Percentiles rank a stretch among this genome's conserved stretches.
Evolutionary conservation across 2,329 filamentous ascomycete species (phyloP).

Genomic region (Exophiala viscosa): DNA sequence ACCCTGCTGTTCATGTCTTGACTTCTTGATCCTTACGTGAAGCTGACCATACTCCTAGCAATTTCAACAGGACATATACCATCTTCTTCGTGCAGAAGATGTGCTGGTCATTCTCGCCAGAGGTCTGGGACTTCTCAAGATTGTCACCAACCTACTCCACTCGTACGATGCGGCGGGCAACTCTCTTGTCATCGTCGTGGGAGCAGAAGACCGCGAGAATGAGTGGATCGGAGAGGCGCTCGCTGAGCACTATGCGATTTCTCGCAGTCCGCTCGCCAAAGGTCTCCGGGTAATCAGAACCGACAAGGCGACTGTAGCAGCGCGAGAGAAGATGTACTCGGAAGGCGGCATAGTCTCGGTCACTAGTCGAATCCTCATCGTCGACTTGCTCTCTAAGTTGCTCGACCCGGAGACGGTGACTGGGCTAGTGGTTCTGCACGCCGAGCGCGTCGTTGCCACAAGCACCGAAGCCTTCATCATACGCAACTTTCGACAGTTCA

Average conservation of each 20-base stretch:
- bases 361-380: constrained; percentile 90
- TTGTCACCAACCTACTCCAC: constrained; percentile 93
- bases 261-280: constrained; percentile 73
- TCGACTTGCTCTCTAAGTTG: constrained; percentile 80
- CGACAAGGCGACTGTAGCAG: constrained; percentile 80
- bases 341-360: constrained; percentile 91
- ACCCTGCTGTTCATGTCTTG: background rate
- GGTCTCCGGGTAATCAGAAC: constrained; percentile 92
- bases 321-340: constrained; percentile 86
- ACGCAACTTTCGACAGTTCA: constrained; percentile 88
- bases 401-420: constrained; percentile 81
- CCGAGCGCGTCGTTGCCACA: constrained; percentile 76
- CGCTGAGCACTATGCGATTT: constrained; percentile 91
- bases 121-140: constrained; percentile 83
- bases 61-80: constrained; percentile 95
- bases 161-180: constrained; percentile 95
- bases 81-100: constrained; percentile 84
- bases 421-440: constrained; percentile 81
- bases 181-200: constrained; percentile 84
- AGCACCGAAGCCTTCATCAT: constrained; percentile 93
- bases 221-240: constrained; percentile 94
- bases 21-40: background rate
- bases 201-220: constrained; percentile 89
- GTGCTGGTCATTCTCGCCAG: constrained; percentile 87
- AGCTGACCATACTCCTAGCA: constrained; percentile 44